Base-by-base conservation (phyloP, 768 basidiomycete species). In the Crassisporium funariophilum region DNA sequence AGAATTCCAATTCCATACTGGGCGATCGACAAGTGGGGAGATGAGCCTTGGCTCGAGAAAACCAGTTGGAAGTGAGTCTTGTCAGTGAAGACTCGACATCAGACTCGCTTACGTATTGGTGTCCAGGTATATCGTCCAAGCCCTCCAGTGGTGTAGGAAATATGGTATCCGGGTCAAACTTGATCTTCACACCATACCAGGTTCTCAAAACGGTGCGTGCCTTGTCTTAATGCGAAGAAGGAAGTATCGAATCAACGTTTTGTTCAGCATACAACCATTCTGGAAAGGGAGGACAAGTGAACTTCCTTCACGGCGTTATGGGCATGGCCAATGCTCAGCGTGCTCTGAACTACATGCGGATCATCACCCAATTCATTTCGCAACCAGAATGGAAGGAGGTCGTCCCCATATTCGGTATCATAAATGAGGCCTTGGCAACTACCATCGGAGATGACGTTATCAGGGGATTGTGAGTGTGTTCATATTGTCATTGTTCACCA, bases 321-420 rank as follows among this genome's bases (percentile, higher is more conserved):
- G 92, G 92, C 16, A 64, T 89, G 46, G 88, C 90, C 27, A 94
- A 95, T 56, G 91, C 88, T 13, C 83, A 93, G 63, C 81, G 91
- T 12, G 72, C 84, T 6, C 67, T 94, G 36, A 78, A 88, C 61
- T 84, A 87, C 56, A 86, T 94, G 54, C 79, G 91, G n/a, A 78
- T 84, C 38, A 70, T 88, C 57, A 77, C 82, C 41, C 86, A 89
- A 64, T 95, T 94, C 69, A 85, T 95, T 62, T 77, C 80, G n/a
- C 87, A 91, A 64, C 77, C 83, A 2, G 78, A 90, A 56, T 91
- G 86, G 72, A 71, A 68, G 46, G 70, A 84, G 44, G 77, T 91
- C 15, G 74, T 86, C 6, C 74, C 74, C 10, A 70, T 82, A 47
- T 87, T 85, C 56, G 78, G 84, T 24, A 78, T 86, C 50, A 54